Evolutionary conservation across 768 basidiomycete species (phyloP).

Genomic region (Obba rivulosa): DNA sequence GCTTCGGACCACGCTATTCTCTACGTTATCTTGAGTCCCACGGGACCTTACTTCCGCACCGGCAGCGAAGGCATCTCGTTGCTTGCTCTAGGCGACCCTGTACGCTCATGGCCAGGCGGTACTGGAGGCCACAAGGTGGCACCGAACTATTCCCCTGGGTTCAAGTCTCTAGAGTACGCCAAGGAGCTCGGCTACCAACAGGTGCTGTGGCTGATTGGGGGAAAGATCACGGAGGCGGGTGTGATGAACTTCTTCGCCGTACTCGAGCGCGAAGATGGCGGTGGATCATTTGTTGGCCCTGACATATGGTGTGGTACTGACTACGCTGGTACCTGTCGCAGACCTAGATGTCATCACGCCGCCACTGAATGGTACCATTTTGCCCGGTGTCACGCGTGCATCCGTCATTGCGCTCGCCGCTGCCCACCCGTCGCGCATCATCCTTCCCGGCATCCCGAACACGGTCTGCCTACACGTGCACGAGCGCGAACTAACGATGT

Average conservation of each 20-base stretch:
- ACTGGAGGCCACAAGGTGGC: slow-evolving; percentile 52
- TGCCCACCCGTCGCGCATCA: slow-evolving; percentile 40
- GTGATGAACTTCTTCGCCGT: slow-evolving; percentile 55
- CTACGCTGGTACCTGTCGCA: slow-evolving; percentile 19
- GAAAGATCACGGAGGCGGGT: slow-evolving; percentile 37
- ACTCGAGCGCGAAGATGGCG: slow-evolving; percentile 38
- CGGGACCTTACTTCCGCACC: slow-evolving; percentile 46
- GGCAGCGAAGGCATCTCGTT: slow-evolving; percentile 43
- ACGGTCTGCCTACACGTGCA: slow-evolving; percentile 34
- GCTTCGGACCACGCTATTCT: slow-evolving; percentile 79
- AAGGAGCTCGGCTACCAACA: slow-evolving; percentile 47
- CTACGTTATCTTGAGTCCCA: slow-evolving; percentile 76
- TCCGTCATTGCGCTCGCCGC: slow-evolving; percentile 70
- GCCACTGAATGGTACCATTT: slow-evolving; percentile 84
- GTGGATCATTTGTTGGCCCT: slow-evolving; percentile 8
- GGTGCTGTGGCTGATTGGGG: slow-evolving; percentile 50
- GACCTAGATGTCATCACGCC: slow-evolving; percentile 82
- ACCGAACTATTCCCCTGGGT: slow-evolving; percentile 33
- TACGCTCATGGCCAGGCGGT: slow-evolving; percentile 52
- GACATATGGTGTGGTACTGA: neutral
- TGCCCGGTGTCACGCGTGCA: slow-evolving; percentile 89
- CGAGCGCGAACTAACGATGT: slow-evolving; percentile 43
- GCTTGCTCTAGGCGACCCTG: slow-evolving; percentile 40
- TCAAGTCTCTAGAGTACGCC: slow-evolving; percentile 43
- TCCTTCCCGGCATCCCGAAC: slow-evolving; percentile 38